A percentile compares a stretch with the other conserved stretches of the same genome.
Evolutionary conservation across 1,284 basidiomycete species (phyloP).

Genomic region (Leccinum solheimii): DNA sequence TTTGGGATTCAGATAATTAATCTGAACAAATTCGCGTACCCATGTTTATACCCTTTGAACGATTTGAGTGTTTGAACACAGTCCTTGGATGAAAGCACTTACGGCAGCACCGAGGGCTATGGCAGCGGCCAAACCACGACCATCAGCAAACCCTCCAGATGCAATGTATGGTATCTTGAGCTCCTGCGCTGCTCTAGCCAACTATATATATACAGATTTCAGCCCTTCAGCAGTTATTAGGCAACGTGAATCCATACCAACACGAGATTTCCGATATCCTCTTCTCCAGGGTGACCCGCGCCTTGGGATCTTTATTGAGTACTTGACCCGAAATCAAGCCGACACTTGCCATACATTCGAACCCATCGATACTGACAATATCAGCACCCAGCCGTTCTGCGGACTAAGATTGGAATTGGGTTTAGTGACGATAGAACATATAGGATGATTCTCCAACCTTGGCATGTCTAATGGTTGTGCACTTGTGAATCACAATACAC

Average conservation of each 20-base stretch:
- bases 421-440: slow-evolving; percentile 1
- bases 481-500: slow-evolving; percentile 88
- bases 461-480: slow-evolving; percentile 85
- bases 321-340: not conserved
- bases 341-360: slow-evolving; percentile 63
- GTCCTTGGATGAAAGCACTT: slow-evolving; percentile 32
- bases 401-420: slow-evolving; percentile 44
- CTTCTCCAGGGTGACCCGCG: slow-evolving; percentile 93
- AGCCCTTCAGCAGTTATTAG: not conserved
- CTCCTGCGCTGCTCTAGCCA: slow-evolving; percentile 87
- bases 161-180: slow-evolving; percentile 86
- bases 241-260: slow-evolving; percentile 51
- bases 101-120: slow-evolving; percentile 82
- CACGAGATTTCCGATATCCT: slow-evolving; percentile 91
- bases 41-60: slow-evolving; percentile 77
- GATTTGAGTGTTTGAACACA: not conserved
- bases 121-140: slow-evolving; percentile 79
- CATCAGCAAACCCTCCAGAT: slow-evolving; percentile 85
- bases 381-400: slow-evolving; percentile 82
- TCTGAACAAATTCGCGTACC: slow-evolving; percentile 44
- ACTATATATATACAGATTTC: slow-evolving; percentile 45
- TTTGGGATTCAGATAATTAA: not conserved
- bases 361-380: slow-evolving; percentile 85
- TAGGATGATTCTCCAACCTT: slow-evolving; percentile 47
- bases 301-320: slow-evolving; percentile 42